Conservation (phyloP, 495 filamentous ascomycete species). For the Tuber indicum region DNA sequence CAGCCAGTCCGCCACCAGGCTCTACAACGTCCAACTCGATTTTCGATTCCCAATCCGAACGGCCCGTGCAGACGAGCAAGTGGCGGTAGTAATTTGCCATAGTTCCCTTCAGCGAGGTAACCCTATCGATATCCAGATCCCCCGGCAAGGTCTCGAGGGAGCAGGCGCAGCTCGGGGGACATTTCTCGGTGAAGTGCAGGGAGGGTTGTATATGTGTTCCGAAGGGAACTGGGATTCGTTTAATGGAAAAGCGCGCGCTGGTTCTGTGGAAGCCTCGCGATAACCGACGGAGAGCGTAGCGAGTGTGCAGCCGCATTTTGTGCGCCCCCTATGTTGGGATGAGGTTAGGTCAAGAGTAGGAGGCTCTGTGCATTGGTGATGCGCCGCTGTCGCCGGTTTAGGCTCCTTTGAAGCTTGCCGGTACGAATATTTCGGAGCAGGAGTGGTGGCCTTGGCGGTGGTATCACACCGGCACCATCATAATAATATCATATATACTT, state of each 20-base stretch:
- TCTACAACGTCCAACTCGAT: constrained; percentile 55
- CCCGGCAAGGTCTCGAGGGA: constrained; percentile 46
- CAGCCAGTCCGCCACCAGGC: constrained; percentile 57
- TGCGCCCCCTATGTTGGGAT: background rate
- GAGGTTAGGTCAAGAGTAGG: background rate
- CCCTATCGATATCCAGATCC: constrained; percentile 67
- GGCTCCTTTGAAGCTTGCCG: too few species aligned
- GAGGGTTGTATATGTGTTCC: background rate
- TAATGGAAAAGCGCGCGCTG: background rate
- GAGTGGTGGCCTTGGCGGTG: background rate
- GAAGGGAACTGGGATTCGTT: constrained; percentile 6
- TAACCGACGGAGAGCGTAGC: background rate
- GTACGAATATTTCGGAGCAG: background rate
- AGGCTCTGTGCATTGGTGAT: background rate
- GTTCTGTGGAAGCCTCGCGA: background rate
- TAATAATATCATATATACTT: too few species aligned
- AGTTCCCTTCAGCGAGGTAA: constrained; percentile 61
- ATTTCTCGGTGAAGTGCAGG: constrained; percentile 17
- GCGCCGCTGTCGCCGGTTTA: background rate
- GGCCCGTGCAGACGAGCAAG: constrained; percentile 71
- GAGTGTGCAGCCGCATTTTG: background rate
- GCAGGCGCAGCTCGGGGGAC: constrained; percentile 20
- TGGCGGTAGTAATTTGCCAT: constrained; percentile 77
- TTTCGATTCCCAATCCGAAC: constrained; percentile 69
- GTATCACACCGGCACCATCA: too few species aligned